Evolutionary conservation across 2,329 filamentous ascomycete species (phyloP).

Genomic region (Beauveria australis): DNA sequence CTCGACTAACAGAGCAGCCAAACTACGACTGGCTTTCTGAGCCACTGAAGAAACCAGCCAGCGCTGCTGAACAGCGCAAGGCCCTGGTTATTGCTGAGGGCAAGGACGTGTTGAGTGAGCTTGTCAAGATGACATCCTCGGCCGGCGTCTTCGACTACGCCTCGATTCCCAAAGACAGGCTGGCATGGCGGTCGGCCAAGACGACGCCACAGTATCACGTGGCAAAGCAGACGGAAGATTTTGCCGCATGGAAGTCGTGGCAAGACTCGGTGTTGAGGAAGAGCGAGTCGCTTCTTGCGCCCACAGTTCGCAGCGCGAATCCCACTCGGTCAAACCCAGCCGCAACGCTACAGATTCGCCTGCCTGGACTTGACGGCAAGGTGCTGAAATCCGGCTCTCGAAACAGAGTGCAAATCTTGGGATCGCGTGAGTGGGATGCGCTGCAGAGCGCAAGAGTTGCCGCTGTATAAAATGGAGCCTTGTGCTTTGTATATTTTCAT

Average conservation of each 20-base stretch:
- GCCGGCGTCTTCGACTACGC: conserved; percentile 53
- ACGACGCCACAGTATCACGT: conserved; percentile 59
- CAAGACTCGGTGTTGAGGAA: conserved; percentile 47
- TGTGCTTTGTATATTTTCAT: conserved; percentile 9
- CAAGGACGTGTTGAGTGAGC: conserved; percentile 54
- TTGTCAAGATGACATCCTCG: conserved; percentile 52
- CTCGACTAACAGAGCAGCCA: conserved; percentile 48
- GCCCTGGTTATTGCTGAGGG: conserved; percentile 51
- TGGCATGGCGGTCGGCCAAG: conserved; percentile 58
- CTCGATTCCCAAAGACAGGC: conserved; percentile 47
- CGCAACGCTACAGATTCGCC: conserved; percentile 42
- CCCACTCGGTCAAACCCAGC: conserved; percentile 21
- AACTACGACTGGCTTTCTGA: conserved; percentile 52
- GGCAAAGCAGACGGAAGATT: conserved; percentile 57
- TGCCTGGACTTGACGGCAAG: conserved; percentile 38
- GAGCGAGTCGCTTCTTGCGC: conserved; percentile 28
- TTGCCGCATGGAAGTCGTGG: conserved; percentile 53
- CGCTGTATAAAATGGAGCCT: conserved; percentile 18
- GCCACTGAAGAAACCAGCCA: conserved; percentile 44
- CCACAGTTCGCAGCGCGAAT: conserved; percentile 10
- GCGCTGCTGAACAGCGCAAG: conserved; percentile 39
- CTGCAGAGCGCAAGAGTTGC: conserved; percentile 35
- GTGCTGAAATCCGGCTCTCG: conserved; percentile 26
- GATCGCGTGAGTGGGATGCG: conserved; percentile 47
- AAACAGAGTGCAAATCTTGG: conserved; percentile 41